Evolutionary conservation across 768 basidiomycete species (phyloP), one percentile per base, ranked within the genome.

Genomic region (Auricularia sp.): DNA sequence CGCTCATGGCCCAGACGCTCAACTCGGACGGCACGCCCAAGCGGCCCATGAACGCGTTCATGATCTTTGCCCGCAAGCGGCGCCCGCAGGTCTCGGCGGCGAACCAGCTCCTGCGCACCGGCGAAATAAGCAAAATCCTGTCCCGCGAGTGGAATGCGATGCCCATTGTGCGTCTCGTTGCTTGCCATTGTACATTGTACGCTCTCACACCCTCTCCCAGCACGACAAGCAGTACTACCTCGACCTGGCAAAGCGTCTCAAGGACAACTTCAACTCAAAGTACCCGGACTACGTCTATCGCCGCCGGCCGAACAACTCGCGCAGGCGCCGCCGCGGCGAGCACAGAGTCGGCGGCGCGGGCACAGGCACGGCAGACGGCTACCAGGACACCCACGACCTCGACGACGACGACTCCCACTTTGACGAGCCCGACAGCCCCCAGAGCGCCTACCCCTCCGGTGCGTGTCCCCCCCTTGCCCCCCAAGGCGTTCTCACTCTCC

Each of bases 201-300:
- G 62, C 62, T 64, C 65, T 64, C 65, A 65, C 37, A 65, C 44
- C 29, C 3, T 58, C 33, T 58, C 62, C 10, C 68, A 92, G 92
- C 73, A 80, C 35, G 88, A 92, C 54, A 94, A 94, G 73, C 88
- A 91, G 71, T 92, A 90, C 74, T 94, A 92, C 73, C 85, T 90
- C 65, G 87, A 92, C 71, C 89, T 90, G 73, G 92, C 92, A 10
- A 92, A 92, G 75, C 82, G 85, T 67, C 77, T 94, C 64, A 94
- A 94, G 74, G 92, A 94, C 68, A 85, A 78, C 63, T 94, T 94
- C 79, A 93, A 93, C 74, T 76, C 82, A 29, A 89, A 85, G 72
- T 93, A 92, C 75, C 92, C 92, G 16, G 90, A 92, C 80, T 94
- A 94, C 69, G 90, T 94, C 56, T 94, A 94, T 78, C 84, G 87